Percentiles rank a stretch among this genome's conserved stretches.
Evolutionary conservation across 83 land plant species (phyloP).

Genomic region (Larix sibirica): DNA sequence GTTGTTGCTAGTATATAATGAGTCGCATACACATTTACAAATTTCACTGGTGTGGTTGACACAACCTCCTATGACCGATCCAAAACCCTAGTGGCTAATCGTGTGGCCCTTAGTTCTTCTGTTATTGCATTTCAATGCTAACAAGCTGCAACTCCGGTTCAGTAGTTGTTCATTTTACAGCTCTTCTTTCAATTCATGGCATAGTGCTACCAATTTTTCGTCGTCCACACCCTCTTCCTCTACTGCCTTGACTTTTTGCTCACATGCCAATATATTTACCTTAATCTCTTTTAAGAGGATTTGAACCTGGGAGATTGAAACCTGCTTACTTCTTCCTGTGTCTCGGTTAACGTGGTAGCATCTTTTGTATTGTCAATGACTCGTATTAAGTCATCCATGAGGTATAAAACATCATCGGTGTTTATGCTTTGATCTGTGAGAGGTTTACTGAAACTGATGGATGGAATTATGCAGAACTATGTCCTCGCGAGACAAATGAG

Average conservation of each 20-base stretch:
- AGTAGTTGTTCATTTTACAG: background rate
- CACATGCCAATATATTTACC: background rate
- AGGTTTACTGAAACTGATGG: background rate
- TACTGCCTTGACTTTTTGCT: background rate
- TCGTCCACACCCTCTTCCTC: slow-evolving; percentile 1
- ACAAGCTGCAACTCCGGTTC: background rate
- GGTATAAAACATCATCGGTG: background rate
- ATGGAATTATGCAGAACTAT: background rate
- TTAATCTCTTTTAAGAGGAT: background rate
- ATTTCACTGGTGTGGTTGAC: too few species aligned
- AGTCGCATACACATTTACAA: too few species aligned
- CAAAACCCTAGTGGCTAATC: too few species aligned
- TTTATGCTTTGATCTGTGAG: background rate
- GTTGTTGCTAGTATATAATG: too few species aligned
- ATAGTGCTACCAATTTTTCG: background rate
- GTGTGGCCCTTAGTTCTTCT: too few species aligned
- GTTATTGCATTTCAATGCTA: too few species aligned
- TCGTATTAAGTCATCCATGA: background rate
- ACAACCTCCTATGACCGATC: too few species aligned
- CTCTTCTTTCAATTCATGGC: background rate
- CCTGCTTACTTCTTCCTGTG: background rate
- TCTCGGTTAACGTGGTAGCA: background rate
- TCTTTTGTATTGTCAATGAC: background rate
- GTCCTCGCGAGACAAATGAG: background rate
- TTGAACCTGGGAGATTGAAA: slow-evolving; percentile 1